Evolutionary conservation across 805 yeast species (phyloP), one percentile per base, ranked within the genome.

Genomic region (Debaryomyces hansenii): DNA sequence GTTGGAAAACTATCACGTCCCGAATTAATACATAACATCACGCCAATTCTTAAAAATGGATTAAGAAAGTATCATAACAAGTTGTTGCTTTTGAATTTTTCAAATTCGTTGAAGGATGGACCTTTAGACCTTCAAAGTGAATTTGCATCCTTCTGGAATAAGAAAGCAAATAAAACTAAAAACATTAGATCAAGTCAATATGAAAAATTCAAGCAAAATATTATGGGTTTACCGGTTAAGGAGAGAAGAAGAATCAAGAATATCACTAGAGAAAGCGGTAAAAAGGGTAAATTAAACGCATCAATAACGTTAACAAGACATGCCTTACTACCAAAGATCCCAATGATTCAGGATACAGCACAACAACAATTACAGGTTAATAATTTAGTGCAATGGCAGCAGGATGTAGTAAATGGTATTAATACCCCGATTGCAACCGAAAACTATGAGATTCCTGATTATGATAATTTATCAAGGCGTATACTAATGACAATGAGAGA

Each of bases 401-500:
- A 91, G 63, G 98, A 94, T 60, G 88, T 94, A 14, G 78, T 85
- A 44, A 90, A 85, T 58, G 95, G 94, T 3, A 79, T 89, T 45
- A 90, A 87, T 54, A 80, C 94, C 1, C 92, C 94, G 4, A 72
- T 91, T 31, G 79, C 92, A 2, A 72, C 87, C 0, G 96, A 92
- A 54, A 74, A 80, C 32, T 88, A 75, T 60, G 91, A 91, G 51
- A 64, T 94, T 4, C 97, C 97, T 0, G 98, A 92, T 53, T 74
- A 76, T 35, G 90, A 84, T 39, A 77, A 77, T 33, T 65, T 94
- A 38, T 79, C 81, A 43, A 70, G 83, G 10, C 75, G 90, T 43
- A 83, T 94, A 75, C 67, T 84, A 16, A 94, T 96, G 58, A 83
- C 87, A 8, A 85, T 94, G 53, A 77, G 97, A 56, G 98, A 94